Percentiles rank a stretch among this genome's conserved stretches.
Evolutionary conservation across 345 rosid genomes (phyloP).

Genomic region (Eucalyptus pauciflora): DNA sequence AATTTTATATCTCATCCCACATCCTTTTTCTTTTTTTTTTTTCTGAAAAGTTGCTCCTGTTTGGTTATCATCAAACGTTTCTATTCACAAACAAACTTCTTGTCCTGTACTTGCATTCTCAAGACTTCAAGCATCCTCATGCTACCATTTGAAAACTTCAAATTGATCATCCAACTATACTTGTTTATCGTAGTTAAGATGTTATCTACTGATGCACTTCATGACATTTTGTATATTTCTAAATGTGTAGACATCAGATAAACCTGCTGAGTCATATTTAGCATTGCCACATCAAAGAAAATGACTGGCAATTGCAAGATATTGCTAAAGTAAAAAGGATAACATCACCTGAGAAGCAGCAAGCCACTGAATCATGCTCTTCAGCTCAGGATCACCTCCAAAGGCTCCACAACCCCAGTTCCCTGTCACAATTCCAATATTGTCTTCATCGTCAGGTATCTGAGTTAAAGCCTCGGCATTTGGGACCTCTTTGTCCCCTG

Average conservation of each 20-base stretch:
- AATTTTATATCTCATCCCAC: neutral
- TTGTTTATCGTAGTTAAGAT: neutral
- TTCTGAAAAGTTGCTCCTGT: neutral
- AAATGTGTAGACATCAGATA: neutral
- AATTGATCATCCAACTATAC: neutral
- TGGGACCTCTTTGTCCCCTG: neutral
- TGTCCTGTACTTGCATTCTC: neutral
- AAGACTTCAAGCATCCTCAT: neutral
- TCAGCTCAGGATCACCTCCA: constrained; percentile 92
- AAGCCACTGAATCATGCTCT: constrained; percentile 88
- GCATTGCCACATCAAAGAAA: neutral
- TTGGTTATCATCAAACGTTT: neutral
- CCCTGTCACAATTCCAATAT: constrained; percentile 66
- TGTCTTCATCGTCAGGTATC: constrained; percentile 19
- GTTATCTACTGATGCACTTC: neutral
- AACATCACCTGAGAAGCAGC: constrained; percentile 83
- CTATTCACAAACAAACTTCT: neutral
- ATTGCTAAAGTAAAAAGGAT: neutral
- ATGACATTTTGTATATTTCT: neutral
- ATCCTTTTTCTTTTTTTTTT: neutral
- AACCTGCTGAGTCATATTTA: neutral
- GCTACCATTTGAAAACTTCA: neutral
- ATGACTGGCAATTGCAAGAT: neutral
- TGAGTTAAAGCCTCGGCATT: constrained; percentile 3
- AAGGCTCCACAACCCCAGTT: constrained; percentile 99